Evolutionary conservation across 352 stramenopile genomes (phyloP), one percentile per base, ranked within the genome.

Genomic region (Phytophthora sp.): DNA sequence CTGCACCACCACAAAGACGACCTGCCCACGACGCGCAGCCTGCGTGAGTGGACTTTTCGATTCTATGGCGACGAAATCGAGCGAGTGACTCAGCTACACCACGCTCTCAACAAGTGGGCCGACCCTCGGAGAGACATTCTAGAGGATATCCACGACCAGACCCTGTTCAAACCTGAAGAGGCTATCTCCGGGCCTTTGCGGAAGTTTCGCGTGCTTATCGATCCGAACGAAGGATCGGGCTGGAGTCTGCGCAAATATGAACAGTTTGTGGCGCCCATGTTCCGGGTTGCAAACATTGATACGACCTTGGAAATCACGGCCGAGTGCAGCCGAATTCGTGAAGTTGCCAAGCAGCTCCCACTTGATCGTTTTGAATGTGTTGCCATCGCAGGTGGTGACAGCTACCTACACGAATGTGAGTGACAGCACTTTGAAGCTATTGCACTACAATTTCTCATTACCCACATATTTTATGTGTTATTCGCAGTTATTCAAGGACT

Each of bases 401-500:
- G 74, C 6, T 79, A 64, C 32, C 43, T 77, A 4, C 79, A 76
- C n/a, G 77, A 84, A 38, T 72, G 77, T 87, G 58, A 54, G 30
- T 61, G 17, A 31, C n/a, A n/a, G n/a, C n/a, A n/a, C n/a, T n/a
- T n/a, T n/a, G n/a, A n/a, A n/a, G n/a, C n/a, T n/a, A n/a, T n/a
- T n/a, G n/a, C n/a, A n/a, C n/a, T n/a, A n/a, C n/a, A n/a, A 11
- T 12, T 20, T 48, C 12, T 31, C 17, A 17, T 20, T 21, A 13
- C 10, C 26, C 31, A 32, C 46, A 59, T 42, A 66, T 39, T 11
- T 27, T 57, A 11, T n/a, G 35, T 31, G 15, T 49, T 5, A 12
- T 50, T n/a, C 12, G 10, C 57, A 90, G 81, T 89, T 30, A 63
- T 86, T 1, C 83, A 92, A 54, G 83, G 83, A 11, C 37, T 92